A percentile compares a stretch with the other conserved stretches of the same genome.
Evolutionary conservation across 306 rosid genomes (phyloP).

Genomic region (Calophaca sinica): DNA sequence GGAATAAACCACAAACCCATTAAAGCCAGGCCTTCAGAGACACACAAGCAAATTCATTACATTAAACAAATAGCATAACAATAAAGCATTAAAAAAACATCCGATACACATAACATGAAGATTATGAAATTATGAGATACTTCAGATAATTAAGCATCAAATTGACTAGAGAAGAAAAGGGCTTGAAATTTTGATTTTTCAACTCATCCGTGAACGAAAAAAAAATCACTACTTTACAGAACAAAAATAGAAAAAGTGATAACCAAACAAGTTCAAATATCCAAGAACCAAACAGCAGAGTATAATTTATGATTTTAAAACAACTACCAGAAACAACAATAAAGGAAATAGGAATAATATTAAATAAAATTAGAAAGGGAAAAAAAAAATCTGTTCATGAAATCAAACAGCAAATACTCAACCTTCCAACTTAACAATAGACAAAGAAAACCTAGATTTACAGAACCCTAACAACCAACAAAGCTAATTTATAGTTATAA

Average conservation of each 20-base stretch:
- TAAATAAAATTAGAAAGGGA: background rate
- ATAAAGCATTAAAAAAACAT: background rate
- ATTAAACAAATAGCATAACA: background rate
- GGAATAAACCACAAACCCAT: conserved; percentile 24
- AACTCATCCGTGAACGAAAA: background rate
- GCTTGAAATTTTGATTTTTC: background rate
- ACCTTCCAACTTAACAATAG: background rate
- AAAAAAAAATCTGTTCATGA: background rate
- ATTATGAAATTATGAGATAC: background rate
- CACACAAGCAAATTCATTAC: conserved; percentile 3
- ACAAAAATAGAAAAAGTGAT: background rate
- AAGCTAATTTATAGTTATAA: conserved; percentile 12
- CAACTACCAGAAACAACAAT: background rate
- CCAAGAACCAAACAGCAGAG: conserved; percentile 15
- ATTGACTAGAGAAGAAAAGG: conserved; percentile 11
- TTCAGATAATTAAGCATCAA: conserved; percentile 18
- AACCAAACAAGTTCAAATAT: background rate
- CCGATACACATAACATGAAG: background rate
- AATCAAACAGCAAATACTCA: conserved; percentile 28
- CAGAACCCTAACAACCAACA: conserved; percentile 23
- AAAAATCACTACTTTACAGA: background rate
- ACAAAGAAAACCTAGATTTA: conserved; percentile 33
- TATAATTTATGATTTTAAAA: background rate
- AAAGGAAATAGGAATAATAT: background rate
- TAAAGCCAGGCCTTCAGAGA: conserved; percentile 20